Evolutionary conservation across 106 monocot genomes (phyloP).

Genomic region (Dendrobium catenatum): DNA sequence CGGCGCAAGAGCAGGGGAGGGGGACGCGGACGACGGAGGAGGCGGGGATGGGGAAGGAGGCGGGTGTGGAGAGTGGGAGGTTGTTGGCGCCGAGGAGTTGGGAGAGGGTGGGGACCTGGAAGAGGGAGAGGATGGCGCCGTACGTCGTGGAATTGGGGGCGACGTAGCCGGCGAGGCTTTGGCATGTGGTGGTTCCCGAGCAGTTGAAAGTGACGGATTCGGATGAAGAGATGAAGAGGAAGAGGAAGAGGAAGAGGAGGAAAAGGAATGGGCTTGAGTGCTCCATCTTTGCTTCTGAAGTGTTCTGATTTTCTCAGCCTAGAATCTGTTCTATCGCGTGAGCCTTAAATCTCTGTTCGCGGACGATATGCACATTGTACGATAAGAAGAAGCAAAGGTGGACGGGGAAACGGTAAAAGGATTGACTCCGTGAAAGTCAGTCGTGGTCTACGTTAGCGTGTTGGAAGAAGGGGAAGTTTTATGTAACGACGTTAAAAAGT

Average conservation of each 20-base stretch:
- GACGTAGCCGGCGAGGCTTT: slow-evolving; percentile 23
- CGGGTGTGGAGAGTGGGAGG: slow-evolving; percentile 16
- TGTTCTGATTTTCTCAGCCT: background rate
- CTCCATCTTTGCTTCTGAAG: background rate
- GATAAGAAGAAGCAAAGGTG: no score
- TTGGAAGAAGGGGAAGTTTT: no score
- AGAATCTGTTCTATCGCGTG: background rate
- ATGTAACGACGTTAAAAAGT: no score
- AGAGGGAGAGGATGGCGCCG: slow-evolving; percentile 29
- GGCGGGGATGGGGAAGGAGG: slow-evolving; percentile 11
- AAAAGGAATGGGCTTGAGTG: background rate
- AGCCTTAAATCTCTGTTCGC: no score
- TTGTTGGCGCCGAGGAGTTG: slow-evolving; percentile 39
- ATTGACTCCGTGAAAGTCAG: no score
- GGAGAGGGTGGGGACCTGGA: slow-evolving; percentile 21
- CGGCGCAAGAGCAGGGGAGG: slow-evolving; percentile 37
- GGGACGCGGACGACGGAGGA: slow-evolving; percentile 30
- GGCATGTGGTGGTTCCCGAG: slow-evolving; percentile 18
- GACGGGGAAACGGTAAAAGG: no score
- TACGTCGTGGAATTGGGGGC: slow-evolving; percentile 39
- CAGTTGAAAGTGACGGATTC: background rate
- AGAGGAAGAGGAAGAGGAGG: slow-evolving; percentile 4
- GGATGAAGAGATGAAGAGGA: slow-evolving; percentile 15
- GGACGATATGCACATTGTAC: no score
- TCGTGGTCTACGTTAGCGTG: no score